These are phyloP conservation scores for Hemisphaericaspora lyxosophila DNA, from an alignment of 1,139 yeast genomes.

Conservation along the genomic window DNA sequence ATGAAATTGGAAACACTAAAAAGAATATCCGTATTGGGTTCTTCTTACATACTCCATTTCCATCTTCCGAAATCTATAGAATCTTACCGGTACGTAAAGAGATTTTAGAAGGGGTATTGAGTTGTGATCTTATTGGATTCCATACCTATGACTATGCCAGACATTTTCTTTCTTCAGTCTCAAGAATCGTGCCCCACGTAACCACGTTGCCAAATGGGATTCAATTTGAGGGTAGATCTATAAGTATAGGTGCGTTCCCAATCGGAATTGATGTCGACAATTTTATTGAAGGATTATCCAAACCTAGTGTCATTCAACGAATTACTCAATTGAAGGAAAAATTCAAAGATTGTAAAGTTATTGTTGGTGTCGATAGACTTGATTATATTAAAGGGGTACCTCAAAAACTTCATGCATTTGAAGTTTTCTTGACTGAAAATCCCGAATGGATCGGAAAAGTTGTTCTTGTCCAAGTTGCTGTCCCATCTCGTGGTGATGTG, in stretches of 20 bases:
- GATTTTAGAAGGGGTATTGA: constrained; percentile 84
- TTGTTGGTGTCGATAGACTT: constrained; percentile 93
- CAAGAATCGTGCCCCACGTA: constrained; percentile 71
- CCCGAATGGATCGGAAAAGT: constrained; percentile 99
- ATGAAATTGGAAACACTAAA: constrained; percentile 49
- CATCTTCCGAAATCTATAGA: constrained; percentile 93
- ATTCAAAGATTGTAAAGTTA: constrained; percentile 73
- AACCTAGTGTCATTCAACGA: constrained; percentile 62
- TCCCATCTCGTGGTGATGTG: constrained; percentile 96
- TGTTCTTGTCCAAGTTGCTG: constrained; percentile 93
- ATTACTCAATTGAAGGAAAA: constrained; percentile 59
- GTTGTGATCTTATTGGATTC: constrained; percentile 94
- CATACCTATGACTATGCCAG: constrained; percentile 99
- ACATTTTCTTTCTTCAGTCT: constrained; percentile 91
- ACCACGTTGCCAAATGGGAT: constrained; percentile 92
- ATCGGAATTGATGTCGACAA: constrained; percentile 96
- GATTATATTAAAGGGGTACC: constrained; percentile 98
- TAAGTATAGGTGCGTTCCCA: constrained; percentile 94
- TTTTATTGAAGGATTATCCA: constrained; percentile 75
- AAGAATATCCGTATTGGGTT: constrained; percentile 80
- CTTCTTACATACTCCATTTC: constrained; percentile 97
- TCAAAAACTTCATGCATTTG: constrained; percentile 93
- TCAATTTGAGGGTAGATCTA: constrained; percentile 71
- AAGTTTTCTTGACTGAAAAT: constrained; percentile 84
- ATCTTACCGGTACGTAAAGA: constrained; percentile 94